Evolutionary conservation across 305 asterid genomes (phyloP).

Genomic region (Solanum aculeatissimum): DNA sequence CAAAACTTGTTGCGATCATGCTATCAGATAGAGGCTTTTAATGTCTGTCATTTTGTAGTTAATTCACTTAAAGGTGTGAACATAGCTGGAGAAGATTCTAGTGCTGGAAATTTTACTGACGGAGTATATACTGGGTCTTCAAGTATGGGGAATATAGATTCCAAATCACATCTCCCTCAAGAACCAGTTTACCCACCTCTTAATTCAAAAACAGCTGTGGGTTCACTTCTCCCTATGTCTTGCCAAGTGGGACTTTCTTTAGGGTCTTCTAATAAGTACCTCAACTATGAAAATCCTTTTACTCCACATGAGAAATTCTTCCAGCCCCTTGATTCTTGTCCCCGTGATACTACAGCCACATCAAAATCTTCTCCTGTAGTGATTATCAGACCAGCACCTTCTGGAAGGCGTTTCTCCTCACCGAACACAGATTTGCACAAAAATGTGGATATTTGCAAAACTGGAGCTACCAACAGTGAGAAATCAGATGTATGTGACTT

Average conservation of each 20-base stretch:
- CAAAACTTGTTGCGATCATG: not conserved
- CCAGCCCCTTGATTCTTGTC: conserved; percentile 23
- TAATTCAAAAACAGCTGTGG: conserved; percentile 12
- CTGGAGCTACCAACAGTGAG: conserved; percentile 15
- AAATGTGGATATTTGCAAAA: conserved; percentile 11
- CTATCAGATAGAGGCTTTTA: not conserved
- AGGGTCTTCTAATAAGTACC: conserved; percentile 16
- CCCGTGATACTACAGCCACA: conserved; percentile 24
- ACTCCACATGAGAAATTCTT: conserved; percentile 22
- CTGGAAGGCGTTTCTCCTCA: conserved; percentile 8
- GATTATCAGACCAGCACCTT: conserved; percentile 64
- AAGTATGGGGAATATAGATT: conserved; percentile 18
- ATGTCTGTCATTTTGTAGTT: conserved; percentile 25
- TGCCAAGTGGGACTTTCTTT: conserved; percentile 13
- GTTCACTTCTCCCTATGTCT: conserved; percentile 21
- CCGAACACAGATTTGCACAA: conserved; percentile 18
- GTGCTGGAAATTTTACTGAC: conserved; percentile 23
- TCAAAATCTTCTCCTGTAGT: conserved; percentile 51
- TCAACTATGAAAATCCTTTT: conserved; percentile 16
- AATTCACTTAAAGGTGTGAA: conserved; percentile 17
- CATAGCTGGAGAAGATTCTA: conserved; percentile 21
- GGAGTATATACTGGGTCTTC: conserved; percentile 16
- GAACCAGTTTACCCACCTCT: conserved; percentile 14
- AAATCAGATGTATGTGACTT: conserved; percentile 17
- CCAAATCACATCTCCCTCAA: conserved; percentile 19